Base-by-base conservation (phyloP, 768 basidiomycete species). In the Mycena leptocephala region DNA sequence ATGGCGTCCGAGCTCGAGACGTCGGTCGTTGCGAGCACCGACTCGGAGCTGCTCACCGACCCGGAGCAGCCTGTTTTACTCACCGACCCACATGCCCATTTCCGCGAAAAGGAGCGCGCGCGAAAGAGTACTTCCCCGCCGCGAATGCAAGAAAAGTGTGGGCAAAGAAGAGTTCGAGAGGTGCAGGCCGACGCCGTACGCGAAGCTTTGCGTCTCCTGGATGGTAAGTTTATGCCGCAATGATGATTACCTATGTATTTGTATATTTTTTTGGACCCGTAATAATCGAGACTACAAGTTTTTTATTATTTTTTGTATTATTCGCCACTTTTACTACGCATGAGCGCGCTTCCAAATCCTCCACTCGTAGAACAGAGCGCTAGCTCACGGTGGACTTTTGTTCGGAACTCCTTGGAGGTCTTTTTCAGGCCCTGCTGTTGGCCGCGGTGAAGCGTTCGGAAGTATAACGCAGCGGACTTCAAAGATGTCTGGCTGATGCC, bases 181-280 rank as follows among this genome's bases (percentile, higher is more conserved):
- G 96, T 96, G 18, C 91, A 91, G 75, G 87, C 92, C 22, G 93
- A 94, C 71, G 94, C 92, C 22, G 94, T 97, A 33, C 90, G 87
- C 65, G 94, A 95, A 77, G 95, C 95, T 8, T 84, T 96, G 28
- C 92, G 93, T 73, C 82, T 96, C 30, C 87, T 97, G 43, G 95
- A 97, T 80, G 85, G 90, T 55, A 93, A 90, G 78, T 91, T 90
- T 83, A 85, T 76, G 16, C 62, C 30, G 30, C 74, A 51, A 32
- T 70, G 51, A 66, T 30, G n/a, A 56, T 11, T 51, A 35, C 33
- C 26, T 55, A 41, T 16, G 55, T 67, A 77, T 75, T 77, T 72
- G 43, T 67, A 72, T 55, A 65, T 72, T 70, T 74, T 72, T 48
- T 39, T 68, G 75, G 61, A 35, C 58, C n/a, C 30, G 67, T 65